Evolutionary conservation across 441 rosid species (phyloP), one percentile per base, ranked within the genome.

Genomic region (Lepidium campestre): DNA sequence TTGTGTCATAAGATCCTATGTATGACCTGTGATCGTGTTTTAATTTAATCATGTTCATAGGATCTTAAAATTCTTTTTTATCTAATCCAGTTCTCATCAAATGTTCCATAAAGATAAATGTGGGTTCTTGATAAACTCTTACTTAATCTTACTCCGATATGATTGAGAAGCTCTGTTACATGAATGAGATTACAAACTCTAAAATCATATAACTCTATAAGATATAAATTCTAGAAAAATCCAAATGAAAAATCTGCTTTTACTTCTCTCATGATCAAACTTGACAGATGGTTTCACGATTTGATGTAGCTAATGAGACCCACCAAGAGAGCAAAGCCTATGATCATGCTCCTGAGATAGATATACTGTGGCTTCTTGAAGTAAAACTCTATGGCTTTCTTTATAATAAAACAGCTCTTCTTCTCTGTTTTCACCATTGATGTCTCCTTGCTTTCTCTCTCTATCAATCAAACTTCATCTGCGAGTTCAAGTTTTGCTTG

Each of bases 261-360:
- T 68, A 50, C 15, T 23, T 22, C 35, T 47, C 42, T 58, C 3
- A 31, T 54, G 8, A 68, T 29, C 54, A 40, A 40, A 23, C 34
- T 44, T 44, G 48, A 61, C 62, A 7, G 17, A 14, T 1, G 34
- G 8, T 37, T 61, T 57, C 45, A n/a, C 20, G 27, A 57, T 10
- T 6, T 23, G 54, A 64, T 57, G 15, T 37, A 11, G 29, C 53
- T 7, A 63, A 71, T 35, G 75, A 71, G 53, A 56, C 58, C 36
- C 12, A 71, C 5, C 31, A 71, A 48, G 53, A 71, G 59, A 5
- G 64, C 37, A 20, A 71, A 19, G 17, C 70, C 58, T 29, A 56
- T 12, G 44, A 71, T 11, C 29, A 47, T 29, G 20, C 49, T 71
- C 53, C 47, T 32, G 2, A 64, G 65, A 39, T 71, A 64, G 22